phyloP scores from a whole-genome alignment of 2,329 filamentous ascomycete species.

The Thielaviopsis musarum region DNA sequence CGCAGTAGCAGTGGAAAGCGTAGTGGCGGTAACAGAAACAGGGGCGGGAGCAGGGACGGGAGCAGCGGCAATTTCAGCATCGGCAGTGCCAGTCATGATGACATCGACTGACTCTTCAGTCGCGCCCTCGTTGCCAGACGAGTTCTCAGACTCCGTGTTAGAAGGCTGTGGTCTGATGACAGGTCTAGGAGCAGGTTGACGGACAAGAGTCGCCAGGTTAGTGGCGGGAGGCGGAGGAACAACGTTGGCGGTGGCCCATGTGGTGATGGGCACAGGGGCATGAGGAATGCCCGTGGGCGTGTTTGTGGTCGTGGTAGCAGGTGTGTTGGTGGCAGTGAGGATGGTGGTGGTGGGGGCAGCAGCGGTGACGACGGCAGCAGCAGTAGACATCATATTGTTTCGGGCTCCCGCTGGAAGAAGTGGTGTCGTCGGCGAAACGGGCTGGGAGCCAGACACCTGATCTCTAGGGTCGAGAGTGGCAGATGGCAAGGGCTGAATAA shows the following conservation, averaged over 20 bases:
- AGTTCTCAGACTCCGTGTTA: conserved; percentile 61
- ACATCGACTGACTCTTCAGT: conserved; percentile 63
- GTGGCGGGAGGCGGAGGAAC: too few relatives aligned
- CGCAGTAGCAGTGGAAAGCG: too few relatives aligned
- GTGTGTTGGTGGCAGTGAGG: conserved; percentile 33
- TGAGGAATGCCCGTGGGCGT: not conserved
- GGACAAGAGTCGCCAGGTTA: not conserved
- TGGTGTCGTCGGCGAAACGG: conserved; percentile 9
- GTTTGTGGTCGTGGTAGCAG: conserved; percentile 16
- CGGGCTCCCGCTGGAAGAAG: not conserved
- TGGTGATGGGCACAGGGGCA: not conserved
- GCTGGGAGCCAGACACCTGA: conserved; percentile 4
- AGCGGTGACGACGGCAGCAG: conserved; percentile 68
- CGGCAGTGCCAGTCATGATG: conserved; percentile 64
- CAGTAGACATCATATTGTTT: conserved; percentile 22
- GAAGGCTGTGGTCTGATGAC: conserved; percentile 29
- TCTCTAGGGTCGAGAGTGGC: conserved; percentile 1
- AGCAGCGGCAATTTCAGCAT: conserved; percentile 19
- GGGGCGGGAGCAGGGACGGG: not conserved
- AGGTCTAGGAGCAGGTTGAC: conserved; percentile 30
- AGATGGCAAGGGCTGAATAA: conserved; percentile 3
- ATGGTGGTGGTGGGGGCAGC: conserved; percentile 52
- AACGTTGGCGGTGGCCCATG: too few relatives aligned
- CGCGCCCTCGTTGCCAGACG: conserved; percentile 64
- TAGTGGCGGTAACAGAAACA: too few relatives aligned